Evolutionary conservation across 2,329 filamentous ascomycete genomes (phyloP).

Genomic region (Alternaria postmessia): DNA sequence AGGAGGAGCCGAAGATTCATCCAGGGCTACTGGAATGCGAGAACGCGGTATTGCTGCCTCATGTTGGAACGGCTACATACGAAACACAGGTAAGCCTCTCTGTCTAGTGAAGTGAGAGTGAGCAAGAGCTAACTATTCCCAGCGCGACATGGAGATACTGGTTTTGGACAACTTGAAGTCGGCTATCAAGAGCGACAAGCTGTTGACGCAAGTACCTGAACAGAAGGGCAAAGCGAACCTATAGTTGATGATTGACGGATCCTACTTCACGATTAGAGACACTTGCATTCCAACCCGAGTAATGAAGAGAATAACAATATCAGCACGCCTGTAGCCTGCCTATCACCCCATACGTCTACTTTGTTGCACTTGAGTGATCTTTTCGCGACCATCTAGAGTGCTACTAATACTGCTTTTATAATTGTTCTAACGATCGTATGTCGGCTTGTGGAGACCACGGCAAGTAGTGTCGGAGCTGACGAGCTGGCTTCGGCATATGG

Average conservation of each 20-base stretch:
- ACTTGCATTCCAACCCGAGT: neutral
- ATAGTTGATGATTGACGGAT: conserved; percentile 11
- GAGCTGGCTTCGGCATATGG: conserved; percentile 6
- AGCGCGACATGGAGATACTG: conserved; percentile 66
- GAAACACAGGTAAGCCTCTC: conserved; percentile 61
- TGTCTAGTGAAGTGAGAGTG: neutral
- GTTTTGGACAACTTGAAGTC: conserved; percentile 66
- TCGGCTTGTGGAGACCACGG: neutral
- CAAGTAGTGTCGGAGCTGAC: neutral
- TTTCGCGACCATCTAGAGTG: neutral
- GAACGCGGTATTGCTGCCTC: conserved; percentile 65
- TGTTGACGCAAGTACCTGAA: conserved; percentile 69
- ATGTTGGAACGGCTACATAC: conserved; percentile 67
- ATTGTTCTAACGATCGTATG: neutral
- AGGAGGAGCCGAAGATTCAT: conserved; percentile 64
- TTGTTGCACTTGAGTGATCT: neutral
- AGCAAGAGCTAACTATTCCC: conserved; percentile 15
- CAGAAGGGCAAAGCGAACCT: conserved; percentile 58
- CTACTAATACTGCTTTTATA: neutral
- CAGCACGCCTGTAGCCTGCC: neutral
- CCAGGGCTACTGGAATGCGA: conserved; percentile 59
- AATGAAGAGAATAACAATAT: neutral
- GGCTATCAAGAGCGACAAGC: conserved; percentile 63
- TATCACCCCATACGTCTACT: neutral
- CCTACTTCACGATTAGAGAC: neutral